Evolutionary conservation across 495 filamentous ascomycete species (phyloP), one percentile per base, ranked within the genome.

Genomic region (Friedmanniomyces simplex): DNA sequence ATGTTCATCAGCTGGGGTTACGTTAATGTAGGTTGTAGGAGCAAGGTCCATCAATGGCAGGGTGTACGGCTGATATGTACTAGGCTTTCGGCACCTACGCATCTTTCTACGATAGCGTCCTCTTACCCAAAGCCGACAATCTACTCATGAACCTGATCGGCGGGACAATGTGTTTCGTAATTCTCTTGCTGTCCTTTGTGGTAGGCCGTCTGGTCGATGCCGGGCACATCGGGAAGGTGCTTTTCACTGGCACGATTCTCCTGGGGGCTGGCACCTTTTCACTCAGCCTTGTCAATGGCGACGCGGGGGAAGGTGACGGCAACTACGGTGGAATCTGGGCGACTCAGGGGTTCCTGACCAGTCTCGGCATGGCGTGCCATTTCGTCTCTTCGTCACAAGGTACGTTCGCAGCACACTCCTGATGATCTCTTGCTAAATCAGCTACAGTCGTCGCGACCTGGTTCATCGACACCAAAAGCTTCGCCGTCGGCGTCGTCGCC

Each of bases 1-100:
- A 76, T 76, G 74, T 73, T 69, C 57, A 73, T 74, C 43, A 69
- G 68, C 54, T 76, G 74, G 73, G 66, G 67, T 24, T 42, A 68
- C n/a, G 46, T 34, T 18, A 56, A 54, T 46, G 51, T 55, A 30
- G 5, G 55, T 37, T 5, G 2, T 41, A 22, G 28, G n/a, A n/a
- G n/a, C n/a, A n/a, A n/a, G n/a, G n/a, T n/a, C n/a, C 20, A 18
- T 37, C 12, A 13, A 8, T 13, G 28, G 14, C 16, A 20, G 12
- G 6, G 16, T 47, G 1, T 14, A 53, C 37, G 26, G 18, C 39
- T 43, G 39, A 43, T 13, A 3, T 16, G 3, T 22, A 7, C 24
- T 72, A 73, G 47, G 66, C 68, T 16, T 76, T 68, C 46, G 74
- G 74, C 36, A 72, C 71, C 7, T 74, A 72, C 48, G 59, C 69